Percentiles rank a stretch among this genome's conserved stretches.
Conservation (phyloP, 257 asterid species). For the Solanum virginianum region DNA sequence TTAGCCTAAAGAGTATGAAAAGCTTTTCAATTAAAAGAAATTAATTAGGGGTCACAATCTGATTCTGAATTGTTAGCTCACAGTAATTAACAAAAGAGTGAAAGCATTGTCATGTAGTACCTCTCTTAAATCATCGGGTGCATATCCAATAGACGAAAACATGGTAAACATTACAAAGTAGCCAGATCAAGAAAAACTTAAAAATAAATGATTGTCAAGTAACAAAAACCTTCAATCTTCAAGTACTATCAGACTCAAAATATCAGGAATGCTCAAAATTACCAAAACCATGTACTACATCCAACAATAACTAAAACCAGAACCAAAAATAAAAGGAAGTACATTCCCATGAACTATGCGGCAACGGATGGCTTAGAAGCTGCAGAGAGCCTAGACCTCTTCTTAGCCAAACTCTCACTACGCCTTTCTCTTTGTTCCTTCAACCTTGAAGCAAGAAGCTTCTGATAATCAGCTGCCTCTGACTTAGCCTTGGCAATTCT, state of each 20-base stretch:
- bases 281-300: not conserved
- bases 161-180: not conserved
- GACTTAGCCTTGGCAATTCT: conserved; percentile 1
- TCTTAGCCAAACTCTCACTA: conserved; percentile 1
- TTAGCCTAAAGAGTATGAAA: no score
- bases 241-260: not conserved
- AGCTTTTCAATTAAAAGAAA: no score
- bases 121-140: not conserved
- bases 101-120: not conserved
- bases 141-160: not conserved
- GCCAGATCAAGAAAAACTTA: not conserved
- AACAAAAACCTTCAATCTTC: not conserved
- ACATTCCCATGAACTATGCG: not conserved
- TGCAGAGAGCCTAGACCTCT: conserved; percentile 1
- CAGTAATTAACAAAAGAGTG: not conserved
- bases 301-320: not conserved
- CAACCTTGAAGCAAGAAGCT: conserved; percentile 3
- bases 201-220: not conserved
- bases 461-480: conserved; percentile 2
- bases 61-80: not conserved
- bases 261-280: not conserved
- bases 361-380: not conserved
- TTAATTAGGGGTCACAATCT: not conserved
- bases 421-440: conserved; percentile 2
- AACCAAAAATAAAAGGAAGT: not conserved